Evolutionary conservation across 2,329 filamentous ascomycete genomes (phyloP), one percentile per base, ranked within the genome.

Genomic region (Furcasterigmium sp.): DNA sequence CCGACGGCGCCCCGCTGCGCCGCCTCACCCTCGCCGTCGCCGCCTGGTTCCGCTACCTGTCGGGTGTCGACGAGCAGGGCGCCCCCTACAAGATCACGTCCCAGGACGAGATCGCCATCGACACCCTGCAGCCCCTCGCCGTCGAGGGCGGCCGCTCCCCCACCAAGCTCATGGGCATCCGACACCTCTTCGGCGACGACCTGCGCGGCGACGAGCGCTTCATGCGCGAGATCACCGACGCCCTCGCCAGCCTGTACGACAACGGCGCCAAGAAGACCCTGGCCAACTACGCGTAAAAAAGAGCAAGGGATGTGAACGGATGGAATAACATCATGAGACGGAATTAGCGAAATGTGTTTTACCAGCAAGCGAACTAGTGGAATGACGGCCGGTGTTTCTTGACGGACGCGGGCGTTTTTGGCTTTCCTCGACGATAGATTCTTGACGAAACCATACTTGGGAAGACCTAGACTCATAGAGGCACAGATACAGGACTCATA

Each of bases 31-130:
- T 76, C 48, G 67, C 68, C 43, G 62, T 65, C 1, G 73, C 62
- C 29, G 65, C 64, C 13, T 76, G 73, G 73, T 76, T 76, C 65
- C 62, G 54, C 34, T 76, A 76, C 58, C 46, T 76, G 44, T 64
- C 68, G 39, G 73, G 72, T n/a, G 58, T 72, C 10, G 68, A 75
- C 46, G 72, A 76, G 54, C 59, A 57, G 38, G 72, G 72, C 51
- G 61, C 68, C 42, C 35, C 52, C 14, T 64, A 64, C 46, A 56
- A 59, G 46, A 57, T 70, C 35, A 35, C 11, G n/a, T 18, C 32
- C 32, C 17, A 17, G n/a, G 69, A 73, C 26, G 73, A 76, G 51
- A 70, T 72, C 3, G 68, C 75, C 69, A 61, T 58, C 15, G 68
- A 71, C 37, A 59, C 71, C 51, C 65, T 76, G 5, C 64, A 72